Conservation (phyloP, 257 asterid genomes). For the Plantago ovata region DNA sequence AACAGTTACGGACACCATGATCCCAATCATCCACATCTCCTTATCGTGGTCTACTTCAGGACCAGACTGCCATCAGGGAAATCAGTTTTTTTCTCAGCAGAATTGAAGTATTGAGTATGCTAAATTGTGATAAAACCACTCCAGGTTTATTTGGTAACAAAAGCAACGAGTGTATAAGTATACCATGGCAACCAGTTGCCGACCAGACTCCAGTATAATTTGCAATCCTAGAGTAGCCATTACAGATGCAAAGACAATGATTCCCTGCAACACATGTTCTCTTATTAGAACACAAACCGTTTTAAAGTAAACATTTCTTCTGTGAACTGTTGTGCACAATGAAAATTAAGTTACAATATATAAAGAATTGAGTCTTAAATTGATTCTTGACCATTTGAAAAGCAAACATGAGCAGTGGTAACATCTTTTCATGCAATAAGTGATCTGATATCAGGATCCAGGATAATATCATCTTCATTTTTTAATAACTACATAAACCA, state of each 20-base stretch:
- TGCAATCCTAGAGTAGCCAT: slow-evolving; percentile 94
- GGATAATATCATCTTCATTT: no score
- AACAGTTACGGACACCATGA: slow-evolving; percentile 39
- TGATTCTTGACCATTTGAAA: no score
- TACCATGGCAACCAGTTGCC: slow-evolving; percentile 70
- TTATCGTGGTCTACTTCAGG: slow-evolving; percentile 17
- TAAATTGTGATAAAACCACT: not conserved
- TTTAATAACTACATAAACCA: not conserved
- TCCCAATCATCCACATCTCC: slow-evolving; percentile 38
- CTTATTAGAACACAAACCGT: not conserved
- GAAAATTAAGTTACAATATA: no score
- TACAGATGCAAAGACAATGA: slow-evolving; percentile 82
- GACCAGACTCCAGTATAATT: slow-evolving; percentile 72
- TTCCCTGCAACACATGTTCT: slow-evolving; percentile 54
- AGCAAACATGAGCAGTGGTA: no score
- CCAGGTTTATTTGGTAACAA: not conserved
- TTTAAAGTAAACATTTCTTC: not conserved
- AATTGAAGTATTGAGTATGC: not conserved
- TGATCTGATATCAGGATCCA: no score
- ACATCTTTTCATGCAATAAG: no score
- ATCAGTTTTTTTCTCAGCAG: not conserved
- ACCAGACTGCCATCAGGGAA: slow-evolving; percentile 7
- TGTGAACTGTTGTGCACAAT: no score
- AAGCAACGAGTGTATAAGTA: not conserved
- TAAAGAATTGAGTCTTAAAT: no score